Evolutionary conservation across 2,329 filamentous ascomycete species (phyloP).

Genomic region (Teratosphaeria gauchensis): DNA sequence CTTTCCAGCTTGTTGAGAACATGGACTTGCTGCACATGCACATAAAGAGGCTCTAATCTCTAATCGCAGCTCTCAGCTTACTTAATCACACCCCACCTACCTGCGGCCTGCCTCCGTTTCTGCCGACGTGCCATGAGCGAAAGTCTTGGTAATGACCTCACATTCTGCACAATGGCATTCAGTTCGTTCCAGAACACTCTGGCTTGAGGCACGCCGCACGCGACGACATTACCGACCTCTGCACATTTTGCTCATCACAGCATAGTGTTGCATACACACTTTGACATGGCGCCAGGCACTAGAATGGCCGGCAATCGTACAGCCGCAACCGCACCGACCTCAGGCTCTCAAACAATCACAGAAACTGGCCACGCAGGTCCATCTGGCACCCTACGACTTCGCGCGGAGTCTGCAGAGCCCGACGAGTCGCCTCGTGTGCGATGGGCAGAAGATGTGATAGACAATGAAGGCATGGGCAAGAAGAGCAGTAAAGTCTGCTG

Average conservation of each 20-base stretch:
- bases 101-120: not conserved
- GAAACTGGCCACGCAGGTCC: slow-evolving; percentile 17
- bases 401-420: slow-evolving; percentile 27
- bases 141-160: not conserved
- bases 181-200: not conserved
- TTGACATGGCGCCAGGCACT: not conserved
- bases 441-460: slow-evolving; percentile 87
- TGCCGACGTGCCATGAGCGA: not conserved
- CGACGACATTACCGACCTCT: no score
- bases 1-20: not conserved
- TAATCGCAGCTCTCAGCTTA: not conserved
- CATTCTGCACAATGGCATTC: not conserved
- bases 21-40: not conserved
- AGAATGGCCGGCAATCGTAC: slow-evolving; percentile 7
- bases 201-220: not conserved
- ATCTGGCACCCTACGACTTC: slow-evolving; percentile 29
- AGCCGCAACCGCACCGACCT: slow-evolving; percentile 13
- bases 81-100: not conserved
- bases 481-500: slow-evolving; percentile 99
- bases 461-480: slow-evolving; percentile 89
- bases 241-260: no score
- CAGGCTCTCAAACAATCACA: slow-evolving; percentile 25
- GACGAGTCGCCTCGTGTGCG: slow-evolving; percentile 55
- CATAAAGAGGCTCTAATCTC: not conserved
- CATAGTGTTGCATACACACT: not conserved